phyloP scores from a whole-genome alignment of 139 green algal species.

The Yamagishiella unicocca region DNA sequence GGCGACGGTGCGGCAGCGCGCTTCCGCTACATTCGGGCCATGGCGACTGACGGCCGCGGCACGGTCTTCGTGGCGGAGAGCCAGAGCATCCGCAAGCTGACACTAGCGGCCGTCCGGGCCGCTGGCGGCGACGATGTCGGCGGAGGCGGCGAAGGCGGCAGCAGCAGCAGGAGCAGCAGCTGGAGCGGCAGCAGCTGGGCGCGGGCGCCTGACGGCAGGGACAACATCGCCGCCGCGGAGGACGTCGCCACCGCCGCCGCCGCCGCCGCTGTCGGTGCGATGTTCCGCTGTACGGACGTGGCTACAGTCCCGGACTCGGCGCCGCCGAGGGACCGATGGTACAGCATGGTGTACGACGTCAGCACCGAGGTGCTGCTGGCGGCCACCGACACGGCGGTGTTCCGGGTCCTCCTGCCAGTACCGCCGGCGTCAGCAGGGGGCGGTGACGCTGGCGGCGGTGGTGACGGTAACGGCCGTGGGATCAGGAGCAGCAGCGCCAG shows the following conservation, averaged over 20 bases:
- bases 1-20: background rate
- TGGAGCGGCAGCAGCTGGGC: background rate
- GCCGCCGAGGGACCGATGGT: slow-evolving; percentile 10
- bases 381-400: slow-evolving; percentile 13
- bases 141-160: background rate
- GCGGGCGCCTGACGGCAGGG: background rate
- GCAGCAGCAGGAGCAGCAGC: background rate
- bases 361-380: background rate
- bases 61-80: background rate
- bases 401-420: background rate
- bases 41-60: background rate
- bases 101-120: background rate
- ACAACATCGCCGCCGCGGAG: too few relatives aligned
- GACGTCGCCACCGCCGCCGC: too few relatives aligned
- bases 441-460: too few relatives aligned
- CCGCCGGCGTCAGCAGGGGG: background rate
- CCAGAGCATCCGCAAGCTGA: background rate
- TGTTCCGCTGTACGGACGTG: background rate
- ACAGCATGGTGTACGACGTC: background rate
- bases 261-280: too few relatives aligned
- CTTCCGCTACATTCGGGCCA: slow-evolving; percentile 1
- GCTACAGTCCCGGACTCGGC: background rate
- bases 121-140: background rate
- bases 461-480: too few relatives aligned
- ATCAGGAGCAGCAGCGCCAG: background rate